A percentile compares a stretch with the other conserved stretches of the same genome.
Evolutionary conservation across 1,139 yeast species (phyloP).

Genomic region (Taphrina deformans): DNA sequence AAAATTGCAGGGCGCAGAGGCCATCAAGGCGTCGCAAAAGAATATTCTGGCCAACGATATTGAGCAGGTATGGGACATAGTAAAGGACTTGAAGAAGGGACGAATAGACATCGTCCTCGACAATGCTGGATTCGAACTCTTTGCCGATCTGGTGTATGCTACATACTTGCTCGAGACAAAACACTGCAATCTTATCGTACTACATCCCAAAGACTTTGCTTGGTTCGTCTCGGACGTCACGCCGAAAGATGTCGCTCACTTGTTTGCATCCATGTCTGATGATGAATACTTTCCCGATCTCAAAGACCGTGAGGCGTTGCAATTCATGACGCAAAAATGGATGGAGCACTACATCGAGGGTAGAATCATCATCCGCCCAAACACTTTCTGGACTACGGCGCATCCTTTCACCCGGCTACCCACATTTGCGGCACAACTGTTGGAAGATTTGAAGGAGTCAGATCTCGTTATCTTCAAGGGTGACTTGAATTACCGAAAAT

Average conservation of each 20-base stretch:
- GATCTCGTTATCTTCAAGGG: slow-evolving; percentile 76
- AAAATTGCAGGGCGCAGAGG: slow-evolving; percentile 80
- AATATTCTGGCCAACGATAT: slow-evolving; percentile 80
- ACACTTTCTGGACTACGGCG: slow-evolving; percentile 82
- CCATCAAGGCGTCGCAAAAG: slow-evolving; percentile 77
- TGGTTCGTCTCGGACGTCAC: slow-evolving; percentile 98
- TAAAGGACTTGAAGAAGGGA: slow-evolving; percentile 45
- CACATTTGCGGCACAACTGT: slow-evolving; percentile 58
- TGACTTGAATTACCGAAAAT: slow-evolving; percentile 89
- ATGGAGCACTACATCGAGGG: slow-evolving; percentile 55
- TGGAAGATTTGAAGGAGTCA: slow-evolving; percentile 57
- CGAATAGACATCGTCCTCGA: slow-evolving; percentile 86
- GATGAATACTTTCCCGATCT: slow-evolving; percentile 24
- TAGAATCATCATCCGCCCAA: slow-evolving; percentile 58
- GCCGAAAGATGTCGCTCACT: slow-evolving; percentile 68
- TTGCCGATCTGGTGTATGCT: slow-evolving; percentile 77
- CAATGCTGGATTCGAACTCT: slow-evolving; percentile 92
- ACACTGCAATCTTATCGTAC: slow-evolving; percentile 60
- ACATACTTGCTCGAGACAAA: slow-evolving; percentile 73
- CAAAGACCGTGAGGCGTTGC: slow-evolving; percentile 12
- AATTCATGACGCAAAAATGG: slow-evolving; percentile 29
- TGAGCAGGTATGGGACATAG: slow-evolving; percentile 60
- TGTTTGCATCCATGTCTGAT: slow-evolving; percentile 57
- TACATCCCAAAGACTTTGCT: slow-evolving; percentile 89
- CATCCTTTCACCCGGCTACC: slow-evolving; percentile 67